Evolutionary conservation across 306 rosid species (phyloP).

Genomic region (Cicer cuneatum): DNA sequence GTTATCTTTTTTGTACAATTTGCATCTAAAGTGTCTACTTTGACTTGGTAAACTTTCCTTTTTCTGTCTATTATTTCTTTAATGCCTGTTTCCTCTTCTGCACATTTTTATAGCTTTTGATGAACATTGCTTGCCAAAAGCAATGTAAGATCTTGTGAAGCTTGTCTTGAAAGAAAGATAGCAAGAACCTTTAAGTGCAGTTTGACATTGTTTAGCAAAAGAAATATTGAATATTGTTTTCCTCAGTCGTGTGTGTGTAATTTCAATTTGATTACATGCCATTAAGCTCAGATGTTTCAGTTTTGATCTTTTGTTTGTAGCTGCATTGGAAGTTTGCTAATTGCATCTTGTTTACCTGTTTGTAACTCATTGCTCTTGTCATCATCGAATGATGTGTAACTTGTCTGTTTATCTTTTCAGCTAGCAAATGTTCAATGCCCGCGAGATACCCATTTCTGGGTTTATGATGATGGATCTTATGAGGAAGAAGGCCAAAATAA

Average conservation of each 20-base stretch:
- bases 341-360: constrained; percentile 4
- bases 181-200: constrained; percentile 21
- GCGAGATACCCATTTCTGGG: constrained; percentile 93
- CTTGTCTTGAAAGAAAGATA: constrained; percentile 30
- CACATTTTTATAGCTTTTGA: constrained; percentile 6
- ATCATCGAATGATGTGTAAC: constrained; percentile 23
- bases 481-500: constrained; percentile 99
- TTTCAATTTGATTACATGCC: constrained; percentile 12
- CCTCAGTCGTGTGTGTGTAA: constrained; percentile 8
- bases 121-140: constrained; percentile 21
- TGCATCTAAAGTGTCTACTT: constrained; percentile 14
- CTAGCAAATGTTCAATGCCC: constrained; percentile 94
- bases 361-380: constrained; percentile 18
- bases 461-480: constrained; percentile 90
- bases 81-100: constrained; percentile 34
- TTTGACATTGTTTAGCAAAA: constrained; percentile 28
- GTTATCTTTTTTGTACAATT: background rate
- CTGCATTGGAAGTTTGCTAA: constrained; percentile 19
- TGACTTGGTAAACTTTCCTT: background rate
- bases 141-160: constrained; percentile 31
- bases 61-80: constrained; percentile 9
- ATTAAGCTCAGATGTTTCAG: constrained; percentile 20
- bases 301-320: constrained; percentile 22
- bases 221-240: constrained; percentile 22
- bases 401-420: constrained; percentile 55